Conservation (phyloP, 441 rosid genomes). For the Erysimum pusillum region DNA sequence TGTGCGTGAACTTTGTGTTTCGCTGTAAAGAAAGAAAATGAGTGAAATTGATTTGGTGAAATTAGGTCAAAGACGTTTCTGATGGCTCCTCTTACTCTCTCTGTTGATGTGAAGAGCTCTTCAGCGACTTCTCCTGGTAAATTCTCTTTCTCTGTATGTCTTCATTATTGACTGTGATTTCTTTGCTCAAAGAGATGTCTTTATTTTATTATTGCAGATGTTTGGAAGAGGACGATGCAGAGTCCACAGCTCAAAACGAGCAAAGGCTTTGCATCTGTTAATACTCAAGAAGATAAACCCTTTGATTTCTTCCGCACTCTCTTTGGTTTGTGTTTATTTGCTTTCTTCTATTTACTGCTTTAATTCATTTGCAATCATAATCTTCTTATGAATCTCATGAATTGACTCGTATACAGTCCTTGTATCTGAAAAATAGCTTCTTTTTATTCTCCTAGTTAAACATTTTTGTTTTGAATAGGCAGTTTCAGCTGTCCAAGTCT, state of each 20-base stretch:
- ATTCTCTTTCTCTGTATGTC: background rate
- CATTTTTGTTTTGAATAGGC: background rate
- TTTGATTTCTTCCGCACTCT: constrained; percentile 81
- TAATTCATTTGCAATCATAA: background rate
- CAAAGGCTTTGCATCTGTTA: constrained; percentile 77
- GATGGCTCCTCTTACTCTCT: constrained; percentile 60
- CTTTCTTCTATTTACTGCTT: background rate
- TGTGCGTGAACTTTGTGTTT: background rate
- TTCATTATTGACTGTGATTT: background rate
- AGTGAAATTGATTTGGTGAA: constrained; percentile 34
- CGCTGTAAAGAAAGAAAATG: constrained; percentile 4
- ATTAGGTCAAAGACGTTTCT: constrained; percentile 27
- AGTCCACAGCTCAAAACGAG: constrained; percentile 52
- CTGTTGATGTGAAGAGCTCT: constrained; percentile 52
- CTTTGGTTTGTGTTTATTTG: constrained; percentile 58
- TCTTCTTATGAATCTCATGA: background rate
- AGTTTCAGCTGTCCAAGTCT: background rate
- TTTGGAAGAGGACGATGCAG: constrained; percentile 51
- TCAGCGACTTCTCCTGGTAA: constrained; percentile 51
- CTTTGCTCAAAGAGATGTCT: background rate
- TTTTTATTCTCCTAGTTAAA: constrained; percentile 2
- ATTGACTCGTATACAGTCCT: too few relatives aligned
- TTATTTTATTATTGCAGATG: constrained; percentile 55
- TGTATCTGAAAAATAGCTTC: background rate
- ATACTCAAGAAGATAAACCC: constrained; percentile 66